Percentiles rank a stretch among this genome's conserved stretches.
These are phyloP conservation scores for Trichoderma guizhouense DNA, from an alignment of 2,329 filamentous ascomycete genomes.

Conservation along the genomic window DNA sequence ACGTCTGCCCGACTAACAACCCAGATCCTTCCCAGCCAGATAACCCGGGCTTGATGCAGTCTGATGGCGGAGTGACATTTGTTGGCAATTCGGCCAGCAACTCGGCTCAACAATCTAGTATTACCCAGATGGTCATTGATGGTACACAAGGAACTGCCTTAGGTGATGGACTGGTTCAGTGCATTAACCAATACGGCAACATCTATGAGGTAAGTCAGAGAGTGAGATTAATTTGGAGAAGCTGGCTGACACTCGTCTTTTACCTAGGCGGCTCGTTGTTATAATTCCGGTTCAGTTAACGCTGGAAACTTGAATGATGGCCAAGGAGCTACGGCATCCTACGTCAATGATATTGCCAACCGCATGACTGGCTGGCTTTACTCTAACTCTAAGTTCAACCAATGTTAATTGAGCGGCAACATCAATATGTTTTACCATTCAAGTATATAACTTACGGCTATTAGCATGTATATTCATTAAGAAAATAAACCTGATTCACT, in stretches of 20 bases:
- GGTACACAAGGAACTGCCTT: conserved; percentile 40
- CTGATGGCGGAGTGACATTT: conserved; percentile 30
- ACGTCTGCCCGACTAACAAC: conserved; percentile 39
- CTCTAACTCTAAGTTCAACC: neutral
- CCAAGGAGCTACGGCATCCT: conserved; percentile 20
- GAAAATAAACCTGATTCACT: neutral
- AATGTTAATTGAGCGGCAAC: neutral
- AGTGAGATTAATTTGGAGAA: neutral
- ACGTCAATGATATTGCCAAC: conserved; percentile 23
- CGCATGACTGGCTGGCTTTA: conserved; percentile 22
- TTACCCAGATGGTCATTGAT: conserved; percentile 36
- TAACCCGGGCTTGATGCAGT: conserved; percentile 43
- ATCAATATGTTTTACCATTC: neutral
- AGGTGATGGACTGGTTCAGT: conserved; percentile 38
- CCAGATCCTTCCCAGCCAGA: conserved; percentile 9
- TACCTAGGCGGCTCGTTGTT: conserved; percentile 21
- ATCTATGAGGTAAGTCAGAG: neutral
- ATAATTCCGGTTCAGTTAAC: conserved; percentile 24
- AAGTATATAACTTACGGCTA: neutral
- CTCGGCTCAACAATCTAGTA: conserved; percentile 21
- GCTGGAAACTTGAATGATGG: conserved; percentile 22
- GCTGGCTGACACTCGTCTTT: neutral
- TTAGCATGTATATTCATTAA: neutral
- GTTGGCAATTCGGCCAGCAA: conserved; percentile 36
- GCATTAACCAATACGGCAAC: conserved; percentile 6